Percentiles rank a stretch among this genome's conserved stretches.
Evolutionary conservation across 129 eudicot genomes (phyloP).

Genomic region (Lactuca saligna): DNA sequence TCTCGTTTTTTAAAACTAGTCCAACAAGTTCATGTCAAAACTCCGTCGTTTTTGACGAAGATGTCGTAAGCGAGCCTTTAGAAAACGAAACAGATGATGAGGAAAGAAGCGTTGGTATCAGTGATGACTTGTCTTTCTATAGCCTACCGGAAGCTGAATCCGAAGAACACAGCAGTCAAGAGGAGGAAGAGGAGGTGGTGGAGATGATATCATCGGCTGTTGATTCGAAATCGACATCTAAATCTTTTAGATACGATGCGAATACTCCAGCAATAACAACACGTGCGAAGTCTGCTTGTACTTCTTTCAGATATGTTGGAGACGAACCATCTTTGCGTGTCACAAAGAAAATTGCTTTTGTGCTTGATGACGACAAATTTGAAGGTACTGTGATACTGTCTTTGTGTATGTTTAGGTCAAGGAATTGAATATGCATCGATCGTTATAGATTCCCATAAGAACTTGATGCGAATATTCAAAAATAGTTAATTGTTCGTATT

Average conservation of each 20-base stretch:
- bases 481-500: neutral
- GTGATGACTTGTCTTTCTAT: conserved; percentile 41
- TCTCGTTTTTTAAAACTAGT: conserved; percentile 29
- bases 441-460: neutral
- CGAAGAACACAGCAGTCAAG: conserved; percentile 15
- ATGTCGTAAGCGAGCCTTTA: conserved; percentile 8
- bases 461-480: conserved; percentile 1
- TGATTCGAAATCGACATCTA: neutral
- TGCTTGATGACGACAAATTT: conserved; percentile 33
- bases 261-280: conserved; percentile 35
- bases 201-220: conserved; percentile 21
- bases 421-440: conserved; percentile 17
- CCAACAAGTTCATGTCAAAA: conserved; percentile 28
- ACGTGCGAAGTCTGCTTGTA: conserved; percentile 38
- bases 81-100: neutral
- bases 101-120: conserved; percentile 17
- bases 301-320: conserved; percentile 38
- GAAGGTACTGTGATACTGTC: conserved; percentile 31
- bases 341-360: conserved; percentile 37
- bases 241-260: conserved; percentile 18
- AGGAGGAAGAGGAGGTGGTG: conserved; percentile 22
- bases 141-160: conserved; percentile 42
- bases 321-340: conserved; percentile 44
- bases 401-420: conserved; percentile 1
- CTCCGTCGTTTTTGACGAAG: conserved; percentile 23